Evolutionary conservation across 192 early-diverging fungal genomes (phyloP).

Genomic region (Mortierella hygrophila): DNA sequence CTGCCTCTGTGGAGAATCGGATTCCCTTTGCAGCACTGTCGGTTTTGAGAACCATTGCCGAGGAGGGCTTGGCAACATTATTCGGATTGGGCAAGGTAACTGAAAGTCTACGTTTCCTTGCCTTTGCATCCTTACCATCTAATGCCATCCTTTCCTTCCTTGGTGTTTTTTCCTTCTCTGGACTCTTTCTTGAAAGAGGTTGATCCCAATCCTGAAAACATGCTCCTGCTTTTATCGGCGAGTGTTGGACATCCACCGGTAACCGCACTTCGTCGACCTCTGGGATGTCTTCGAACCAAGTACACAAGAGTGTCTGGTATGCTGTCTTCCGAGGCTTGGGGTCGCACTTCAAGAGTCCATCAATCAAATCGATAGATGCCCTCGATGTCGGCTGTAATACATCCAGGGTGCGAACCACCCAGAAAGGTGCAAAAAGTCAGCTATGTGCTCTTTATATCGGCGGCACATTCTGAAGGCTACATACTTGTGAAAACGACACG

Average conservation of each 20-base stretch:
- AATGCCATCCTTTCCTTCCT: conserved; percentile 1
- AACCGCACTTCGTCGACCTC: conserved; percentile 27
- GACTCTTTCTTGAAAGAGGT: conserved; percentile 31
- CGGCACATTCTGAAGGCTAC: conserved; percentile 65
- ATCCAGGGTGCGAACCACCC: conserved; percentile 59
- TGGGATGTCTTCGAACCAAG: conserved; percentile 65
- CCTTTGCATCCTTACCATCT: conserved; percentile 1
- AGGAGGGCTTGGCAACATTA: not conserved
- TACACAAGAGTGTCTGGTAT: conserved; percentile 73
- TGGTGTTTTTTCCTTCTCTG: conserved; percentile 1
- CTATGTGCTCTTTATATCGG: conserved; percentile 66
- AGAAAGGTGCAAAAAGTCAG: conserved; percentile 60
- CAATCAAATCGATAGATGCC: conserved; percentile 72
- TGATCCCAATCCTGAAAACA: conserved; percentile 29
- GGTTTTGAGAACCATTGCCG: conserved; percentile 10
- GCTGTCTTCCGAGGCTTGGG: conserved; percentile 83
- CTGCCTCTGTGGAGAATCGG: not conserved
- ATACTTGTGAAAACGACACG: conserved; percentile 72
- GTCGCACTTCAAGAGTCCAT: conserved; percentile 82
- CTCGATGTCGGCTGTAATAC: conserved; percentile 71
- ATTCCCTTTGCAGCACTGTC: not conserved
- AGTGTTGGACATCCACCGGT: conserved; percentile 39
- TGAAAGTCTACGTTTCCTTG: conserved; percentile 28
- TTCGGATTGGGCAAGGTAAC: not conserved
- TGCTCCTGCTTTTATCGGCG: conserved; percentile 32